Conservation (phyloP, 176 grass and related monocot genomes). For the Oryza longistaminata region DNA sequence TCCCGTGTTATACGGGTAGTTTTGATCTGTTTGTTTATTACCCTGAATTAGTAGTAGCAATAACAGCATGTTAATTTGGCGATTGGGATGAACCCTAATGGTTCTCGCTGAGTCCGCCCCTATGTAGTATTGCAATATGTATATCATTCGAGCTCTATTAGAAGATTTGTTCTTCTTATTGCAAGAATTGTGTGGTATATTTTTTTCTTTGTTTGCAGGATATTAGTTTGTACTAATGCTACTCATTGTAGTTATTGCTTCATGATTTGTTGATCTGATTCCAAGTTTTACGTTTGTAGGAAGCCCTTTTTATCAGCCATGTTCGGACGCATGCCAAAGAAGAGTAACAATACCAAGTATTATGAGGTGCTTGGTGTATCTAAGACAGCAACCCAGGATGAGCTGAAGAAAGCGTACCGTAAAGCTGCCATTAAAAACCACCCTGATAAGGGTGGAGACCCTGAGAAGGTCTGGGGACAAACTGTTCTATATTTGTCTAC, state of each 20-base stretch:
- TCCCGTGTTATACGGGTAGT: not conserved
- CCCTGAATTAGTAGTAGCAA: not conserved
- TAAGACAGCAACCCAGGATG: conserved; percentile 74
- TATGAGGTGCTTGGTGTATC: conserved; percentile 92
- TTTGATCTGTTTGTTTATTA: not conserved
- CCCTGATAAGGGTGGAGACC: conserved; percentile 95
- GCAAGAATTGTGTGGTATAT: not conserved
- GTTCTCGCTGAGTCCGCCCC: not conserved
- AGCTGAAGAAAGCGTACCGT: conserved; percentile 87
- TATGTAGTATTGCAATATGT: not conserved
- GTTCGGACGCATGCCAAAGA: conserved; percentile 91
- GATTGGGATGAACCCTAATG: not conserved
- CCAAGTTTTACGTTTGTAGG: conserved; percentile 1
- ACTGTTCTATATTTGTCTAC: not conserved
- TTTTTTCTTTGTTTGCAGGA: not conserved
- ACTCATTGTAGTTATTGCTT: not conserved
- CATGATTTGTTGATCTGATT: conserved; percentile 25
- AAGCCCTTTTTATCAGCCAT: conserved; percentile 50
- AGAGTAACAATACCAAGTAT: conserved; percentile 87
- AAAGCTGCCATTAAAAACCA: conserved; percentile 93
- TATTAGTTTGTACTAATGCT: not conserved
- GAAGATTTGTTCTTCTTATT: not conserved
- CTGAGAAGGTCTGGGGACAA: conserved; percentile 66
- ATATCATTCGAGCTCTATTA: not conserved
- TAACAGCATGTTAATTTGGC: not conserved